Evolutionary conservation across 2,329 filamentous ascomycete species (phyloP).

Genomic region (Acephala macrosclerotiorum): DNA sequence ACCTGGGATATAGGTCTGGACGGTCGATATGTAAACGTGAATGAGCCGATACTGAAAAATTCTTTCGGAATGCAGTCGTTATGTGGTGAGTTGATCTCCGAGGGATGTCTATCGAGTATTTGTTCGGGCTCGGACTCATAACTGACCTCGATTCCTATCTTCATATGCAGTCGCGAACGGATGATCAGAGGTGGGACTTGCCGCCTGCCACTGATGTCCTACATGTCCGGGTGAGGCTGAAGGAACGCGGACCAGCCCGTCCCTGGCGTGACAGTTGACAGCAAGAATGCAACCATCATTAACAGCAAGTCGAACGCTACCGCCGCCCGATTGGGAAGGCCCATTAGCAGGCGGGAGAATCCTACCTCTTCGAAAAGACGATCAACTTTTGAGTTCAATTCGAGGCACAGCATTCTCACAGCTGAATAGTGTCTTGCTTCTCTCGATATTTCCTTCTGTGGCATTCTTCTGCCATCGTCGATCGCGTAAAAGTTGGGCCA

Average conservation of each 20-base stretch:
- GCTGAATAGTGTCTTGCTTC: background rate
- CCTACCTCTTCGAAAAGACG: background rate
- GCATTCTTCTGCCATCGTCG: background rate
- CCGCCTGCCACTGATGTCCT: background rate
- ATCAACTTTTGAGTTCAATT: background rate
- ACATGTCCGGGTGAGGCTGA: background rate
- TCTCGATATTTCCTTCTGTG: background rate
- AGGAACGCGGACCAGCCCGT: background rate
- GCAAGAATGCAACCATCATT: background rate
- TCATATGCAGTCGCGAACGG: background rate
- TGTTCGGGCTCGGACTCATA: background rate
- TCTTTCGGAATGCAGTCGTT: background rate
- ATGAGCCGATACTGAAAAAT: conserved; percentile 7
- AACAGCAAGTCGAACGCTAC: background rate
- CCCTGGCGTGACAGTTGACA: background rate
- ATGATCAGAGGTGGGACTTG: background rate
- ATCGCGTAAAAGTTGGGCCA: background rate
- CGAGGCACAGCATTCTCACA: background rate
- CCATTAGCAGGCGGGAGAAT: background rate
- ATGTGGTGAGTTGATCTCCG: background rate
- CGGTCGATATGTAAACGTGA: background rate
- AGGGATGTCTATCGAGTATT: background rate
- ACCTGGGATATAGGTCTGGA: background rate
- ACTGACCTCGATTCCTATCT: background rate
- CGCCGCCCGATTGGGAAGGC: background rate